phyloP scores from a whole-genome alignment of 2,329 filamentous ascomycete species.

The Xylariaceae sp. region DNA sequence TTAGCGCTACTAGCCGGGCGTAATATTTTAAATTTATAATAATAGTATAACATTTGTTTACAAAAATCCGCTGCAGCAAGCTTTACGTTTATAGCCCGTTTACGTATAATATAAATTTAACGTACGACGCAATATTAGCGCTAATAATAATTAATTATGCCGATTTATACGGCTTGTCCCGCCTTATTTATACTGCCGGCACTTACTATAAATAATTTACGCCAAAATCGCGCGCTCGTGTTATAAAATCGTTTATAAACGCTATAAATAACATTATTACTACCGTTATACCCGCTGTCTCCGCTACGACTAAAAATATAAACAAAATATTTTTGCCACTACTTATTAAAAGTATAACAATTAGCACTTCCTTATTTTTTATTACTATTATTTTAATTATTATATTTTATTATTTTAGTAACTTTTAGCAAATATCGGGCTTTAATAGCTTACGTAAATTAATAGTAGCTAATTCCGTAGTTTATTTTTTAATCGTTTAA shows the following conservation, averaged over 20 bases:
- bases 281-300: not conserved
- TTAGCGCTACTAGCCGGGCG: too few species aligned
- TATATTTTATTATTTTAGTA: too few species aligned
- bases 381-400: too few species aligned
- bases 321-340: constrained; percentile 6
- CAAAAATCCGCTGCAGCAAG: constrained; percentile 4
- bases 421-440: too few species aligned
- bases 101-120: not conserved
- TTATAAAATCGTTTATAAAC: not conserved
- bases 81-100: not conserved
- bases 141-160: not conserved
- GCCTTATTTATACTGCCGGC: too few species aligned
- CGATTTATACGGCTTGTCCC: not conserved
- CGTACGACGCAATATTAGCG: not conserved
- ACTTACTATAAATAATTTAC: not conserved
- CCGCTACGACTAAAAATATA: not conserved
- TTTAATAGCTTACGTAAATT: too few species aligned
- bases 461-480: too few species aligned
- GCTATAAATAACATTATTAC: not conserved
- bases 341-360: not conserved
- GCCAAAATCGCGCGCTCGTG: not conserved
- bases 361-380: too few species aligned
- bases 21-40: not conserved
- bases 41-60: constrained; percentile 8
- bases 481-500: too few species aligned